A percentile compares a stretch with the other conserved stretches of the same genome.
phyloP scores from a whole-genome alignment of 2,329 filamentous ascomycete species.

The Rhexocercosporidium sp. region DNA sequence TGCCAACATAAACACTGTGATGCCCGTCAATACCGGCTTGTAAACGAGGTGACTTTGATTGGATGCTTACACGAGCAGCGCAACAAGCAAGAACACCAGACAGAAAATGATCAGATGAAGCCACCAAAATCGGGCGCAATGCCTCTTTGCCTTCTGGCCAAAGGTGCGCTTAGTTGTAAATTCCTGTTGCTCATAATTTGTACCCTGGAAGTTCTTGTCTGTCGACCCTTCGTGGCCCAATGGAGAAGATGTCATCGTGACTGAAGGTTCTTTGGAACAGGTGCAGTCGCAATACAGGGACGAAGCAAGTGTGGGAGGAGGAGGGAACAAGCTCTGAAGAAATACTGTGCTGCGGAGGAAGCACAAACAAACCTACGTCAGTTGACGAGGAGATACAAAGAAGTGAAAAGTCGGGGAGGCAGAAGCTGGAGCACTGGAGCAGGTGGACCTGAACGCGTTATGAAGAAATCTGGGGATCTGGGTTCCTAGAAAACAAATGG shows the following conservation, averaged over 20 bases:
- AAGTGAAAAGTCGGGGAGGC: constrained; percentile 3
- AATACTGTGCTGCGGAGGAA: constrained; percentile 13
- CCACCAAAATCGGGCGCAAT: constrained; percentile 56
- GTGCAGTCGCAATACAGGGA: not conserved
- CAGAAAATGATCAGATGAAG: constrained; percentile 55
- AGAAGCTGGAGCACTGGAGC: constrained; percentile 17
- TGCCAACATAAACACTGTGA: constrained; percentile 59
- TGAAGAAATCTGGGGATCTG: constrained; percentile 24
- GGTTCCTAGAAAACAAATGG: not conserved
- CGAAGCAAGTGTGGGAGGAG: not conserved
- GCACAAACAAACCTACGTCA: constrained; percentile 13
- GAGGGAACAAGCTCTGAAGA: not conserved
- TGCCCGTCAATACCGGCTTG: not conserved
- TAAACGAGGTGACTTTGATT: not conserved
- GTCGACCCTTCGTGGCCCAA: not conserved
- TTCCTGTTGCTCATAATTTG: not conserved
- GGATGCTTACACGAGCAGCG: constrained; percentile 59
- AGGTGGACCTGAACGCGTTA: constrained; percentile 17
- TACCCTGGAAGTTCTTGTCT: constrained; percentile 26
- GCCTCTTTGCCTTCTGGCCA: constrained; percentile 38
- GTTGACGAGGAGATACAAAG: constrained; percentile 16
- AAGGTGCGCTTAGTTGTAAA: constrained; percentile 2
- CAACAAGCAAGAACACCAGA: constrained; percentile 56
- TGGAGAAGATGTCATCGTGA: not conserved
- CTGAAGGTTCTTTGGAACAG: not conserved